Conservation (phyloP, 208 protist genomes). For the Wallacemonas sp. region DNA sequence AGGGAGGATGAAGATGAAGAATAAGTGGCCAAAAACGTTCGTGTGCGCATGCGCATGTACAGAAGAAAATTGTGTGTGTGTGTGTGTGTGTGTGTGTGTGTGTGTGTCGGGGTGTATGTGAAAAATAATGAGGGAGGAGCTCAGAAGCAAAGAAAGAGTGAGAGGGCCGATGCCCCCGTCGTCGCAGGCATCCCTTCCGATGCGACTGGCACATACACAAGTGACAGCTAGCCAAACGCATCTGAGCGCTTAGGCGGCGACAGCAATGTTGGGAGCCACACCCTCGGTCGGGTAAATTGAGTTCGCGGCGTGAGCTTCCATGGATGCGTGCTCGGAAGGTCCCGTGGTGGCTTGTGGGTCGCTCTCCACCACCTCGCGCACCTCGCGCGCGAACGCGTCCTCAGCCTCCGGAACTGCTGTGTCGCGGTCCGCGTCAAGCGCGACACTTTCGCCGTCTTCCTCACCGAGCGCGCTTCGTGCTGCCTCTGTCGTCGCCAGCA, state of each 20-base stretch:
- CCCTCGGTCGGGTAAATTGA: neutral
- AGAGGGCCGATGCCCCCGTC: too few species aligned
- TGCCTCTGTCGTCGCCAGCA: slow-evolving; percentile 11
- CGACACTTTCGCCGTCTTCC: slow-evolving; percentile 1
- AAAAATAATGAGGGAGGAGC: too few species aligned
- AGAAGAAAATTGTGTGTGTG: too few species aligned
- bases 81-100: neutral
- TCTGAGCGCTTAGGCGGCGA: neutral
- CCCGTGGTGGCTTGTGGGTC: neutral
- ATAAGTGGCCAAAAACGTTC: neutral
- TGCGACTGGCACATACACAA: too few species aligned
- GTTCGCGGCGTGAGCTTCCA: neutral
- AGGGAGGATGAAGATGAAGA: neutral
- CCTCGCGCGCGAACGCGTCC: neutral
- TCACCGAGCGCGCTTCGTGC: slow-evolving; percentile 11
- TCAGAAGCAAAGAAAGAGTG: too few species aligned
- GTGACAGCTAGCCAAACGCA: too few species aligned
- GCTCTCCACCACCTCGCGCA: neutral
- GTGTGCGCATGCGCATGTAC: neutral
- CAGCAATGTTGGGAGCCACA: neutral
- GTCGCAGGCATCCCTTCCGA: too few species aligned
- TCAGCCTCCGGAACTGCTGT: neutral
- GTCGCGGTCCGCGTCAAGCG: slow-evolving; percentile 2
- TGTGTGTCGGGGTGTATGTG: too few species aligned
- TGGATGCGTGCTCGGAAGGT: neutral